Evolutionary conservation across 2,329 filamentous ascomycete genomes (phyloP).

Genomic region (Penicillium sp.): DNA sequence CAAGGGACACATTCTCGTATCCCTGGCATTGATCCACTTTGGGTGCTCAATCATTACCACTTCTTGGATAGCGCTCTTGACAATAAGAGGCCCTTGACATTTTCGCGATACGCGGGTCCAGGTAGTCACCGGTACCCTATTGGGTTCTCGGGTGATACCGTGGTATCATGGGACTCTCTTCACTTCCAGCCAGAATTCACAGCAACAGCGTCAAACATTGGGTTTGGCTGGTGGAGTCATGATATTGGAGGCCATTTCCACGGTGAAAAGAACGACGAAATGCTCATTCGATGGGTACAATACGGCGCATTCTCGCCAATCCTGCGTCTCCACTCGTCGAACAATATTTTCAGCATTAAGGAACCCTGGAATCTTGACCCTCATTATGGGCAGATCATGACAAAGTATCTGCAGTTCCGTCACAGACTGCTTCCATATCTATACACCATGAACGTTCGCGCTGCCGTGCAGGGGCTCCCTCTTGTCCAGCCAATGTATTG

Average conservation of each 20-base stretch:
- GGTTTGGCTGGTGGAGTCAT: conserved; percentile 69
- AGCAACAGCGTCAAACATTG: conserved; percentile 65
- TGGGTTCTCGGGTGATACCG: conserved; percentile 64
- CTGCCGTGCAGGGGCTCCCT: conserved; percentile 49
- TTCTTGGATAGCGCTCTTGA: conserved; percentile 55
- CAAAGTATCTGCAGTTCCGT: conserved; percentile 54
- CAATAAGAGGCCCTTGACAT: conserved; percentile 51
- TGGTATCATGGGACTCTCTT: conserved; percentile 62
- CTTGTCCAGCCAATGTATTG: conserved; percentile 66
- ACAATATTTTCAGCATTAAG: conserved; percentile 60
- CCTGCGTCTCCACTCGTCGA: conserved; percentile 61
- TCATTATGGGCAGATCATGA: conserved; percentile 51
- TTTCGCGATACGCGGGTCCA: conserved; percentile 63
- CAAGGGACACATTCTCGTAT: conserved; percentile 59
- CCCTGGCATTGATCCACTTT: conserved; percentile 62
- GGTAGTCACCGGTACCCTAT: conserved; percentile 66
- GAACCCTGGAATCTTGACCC: conserved; percentile 61
- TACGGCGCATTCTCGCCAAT: conserved; percentile 63
- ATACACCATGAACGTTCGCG: conserved; percentile 57
- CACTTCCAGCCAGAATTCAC: conserved; percentile 68
- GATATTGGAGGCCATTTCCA: conserved; percentile 66
- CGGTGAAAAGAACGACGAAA: conserved; percentile 59
- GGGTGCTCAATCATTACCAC: conserved; percentile 67
- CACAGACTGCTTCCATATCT: conserved; percentile 63
- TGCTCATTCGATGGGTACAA: conserved; percentile 47